Evolutionary conservation across 2,329 filamentous ascomycete genomes (phyloP).

Genomic region (Phyllachora maydis): DNA sequence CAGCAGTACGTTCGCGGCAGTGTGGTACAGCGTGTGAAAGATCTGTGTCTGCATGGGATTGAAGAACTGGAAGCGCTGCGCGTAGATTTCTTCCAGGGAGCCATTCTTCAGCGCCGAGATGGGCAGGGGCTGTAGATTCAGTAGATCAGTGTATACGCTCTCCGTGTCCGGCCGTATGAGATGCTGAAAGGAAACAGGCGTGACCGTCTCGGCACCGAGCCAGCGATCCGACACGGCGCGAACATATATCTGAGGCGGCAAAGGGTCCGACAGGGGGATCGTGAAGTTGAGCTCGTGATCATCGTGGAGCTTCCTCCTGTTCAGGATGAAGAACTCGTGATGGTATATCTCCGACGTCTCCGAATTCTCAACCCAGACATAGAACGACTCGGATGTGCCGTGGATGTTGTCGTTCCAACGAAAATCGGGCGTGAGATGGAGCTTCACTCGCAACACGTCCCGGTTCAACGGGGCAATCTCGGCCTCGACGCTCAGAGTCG

Average conservation of each 20-base stretch:
- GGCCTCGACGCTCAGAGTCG: slow-evolving; percentile 72
- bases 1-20: slow-evolving; percentile 73
- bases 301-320: slow-evolving; percentile 72
- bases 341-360: slow-evolving; percentile 97
- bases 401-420: slow-evolving; percentile 87
- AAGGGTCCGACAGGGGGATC: slow-evolving; percentile 78
- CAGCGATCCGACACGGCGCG: slow-evolving; percentile 86
- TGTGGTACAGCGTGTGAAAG: slow-evolving; percentile 92
- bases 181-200: slow-evolving; percentile 91
- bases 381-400: slow-evolving; percentile 88
- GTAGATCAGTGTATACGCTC: slow-evolving; percentile 85
- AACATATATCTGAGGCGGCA: slow-evolving; percentile 92
- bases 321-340: slow-evolving; percentile 91
- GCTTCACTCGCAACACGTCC: slow-evolving; percentile 78
- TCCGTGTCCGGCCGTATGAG: slow-evolving; percentile 94
- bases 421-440: slow-evolving; percentile 78
- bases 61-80: slow-evolving; percentile 80
- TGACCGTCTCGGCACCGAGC: slow-evolving; percentile 91
- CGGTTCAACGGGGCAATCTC: slow-evolving; percentile 92
- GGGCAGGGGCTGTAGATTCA: slow-evolving; percentile 78
- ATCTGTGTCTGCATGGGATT: slow-evolving; percentile 99
- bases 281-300: slow-evolving; percentile 98
- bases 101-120: slow-evolving; percentile 77
- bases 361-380: slow-evolving; percentile 97
- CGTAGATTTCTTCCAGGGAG: slow-evolving; percentile 71